A percentile compares a stretch with the other conserved stretches of the same genome.
phyloP scores from a whole-genome alignment of 2,329 filamentous ascomycete species.

The Ceratocystis colombiana region DNA sequence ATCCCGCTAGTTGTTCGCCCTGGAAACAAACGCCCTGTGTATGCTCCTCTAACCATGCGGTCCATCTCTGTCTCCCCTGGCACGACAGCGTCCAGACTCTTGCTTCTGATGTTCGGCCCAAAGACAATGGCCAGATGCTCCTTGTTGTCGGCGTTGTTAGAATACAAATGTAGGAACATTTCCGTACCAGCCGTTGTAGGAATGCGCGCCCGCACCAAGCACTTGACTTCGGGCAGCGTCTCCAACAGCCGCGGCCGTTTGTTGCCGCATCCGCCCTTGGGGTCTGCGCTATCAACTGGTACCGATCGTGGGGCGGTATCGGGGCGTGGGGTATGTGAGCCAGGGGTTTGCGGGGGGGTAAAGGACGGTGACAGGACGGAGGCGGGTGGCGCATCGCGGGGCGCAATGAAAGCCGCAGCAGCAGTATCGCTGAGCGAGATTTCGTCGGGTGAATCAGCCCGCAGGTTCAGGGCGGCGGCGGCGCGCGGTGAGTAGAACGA shows the following conservation, averaged over 20 bases:
- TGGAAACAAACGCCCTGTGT: conserved; percentile 76
- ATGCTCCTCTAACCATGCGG: conserved; percentile 88
- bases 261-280: conserved; percentile 49
- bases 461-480: not conserved
- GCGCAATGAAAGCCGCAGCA: conserved; percentile 25
- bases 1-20: conserved; percentile 68
- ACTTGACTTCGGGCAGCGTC: conserved; percentile 74
- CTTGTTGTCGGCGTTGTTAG: conserved; percentile 85
- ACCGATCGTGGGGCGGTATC: conserved; percentile 41
- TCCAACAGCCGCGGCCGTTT: conserved; percentile 64
- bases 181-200: conserved; percentile 84
- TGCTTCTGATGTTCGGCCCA: conserved; percentile 68
- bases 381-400: conserved; percentile 38
- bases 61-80: conserved; percentile 77
- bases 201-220: conserved; percentile 87
- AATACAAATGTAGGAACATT: conserved; percentile 94
- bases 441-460: conserved; percentile 17
- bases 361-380: conserved; percentile 82
- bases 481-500: conserved; percentile 27
- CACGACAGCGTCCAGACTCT: conserved; percentile 58
- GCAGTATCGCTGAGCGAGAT: conserved; percentile 19
- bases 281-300: conserved; percentile 50
- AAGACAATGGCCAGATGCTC: conserved; percentile 97
- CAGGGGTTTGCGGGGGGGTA: conserved; percentile 59
- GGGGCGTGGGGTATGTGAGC: conserved; percentile 43